Evolutionary conservation across 495 filamentous ascomycete species (phyloP), one percentile per base, ranked within the genome.

Genomic region (Penicillium cataractarum): DNA sequence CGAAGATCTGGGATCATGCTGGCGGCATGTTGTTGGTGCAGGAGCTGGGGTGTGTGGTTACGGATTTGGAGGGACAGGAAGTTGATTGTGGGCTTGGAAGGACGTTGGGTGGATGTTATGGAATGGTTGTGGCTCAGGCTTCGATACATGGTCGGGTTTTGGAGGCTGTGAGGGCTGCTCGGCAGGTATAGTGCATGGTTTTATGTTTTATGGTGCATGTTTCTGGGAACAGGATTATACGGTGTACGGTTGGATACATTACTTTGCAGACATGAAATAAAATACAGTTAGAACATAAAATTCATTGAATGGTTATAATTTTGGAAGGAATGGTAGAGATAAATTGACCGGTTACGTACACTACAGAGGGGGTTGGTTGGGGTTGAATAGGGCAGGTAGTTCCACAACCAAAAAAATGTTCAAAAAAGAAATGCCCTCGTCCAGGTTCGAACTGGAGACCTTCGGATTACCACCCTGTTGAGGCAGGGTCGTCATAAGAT

Each of bases 1-100:
- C 82, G n/a, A 87, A 88, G 71, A 78, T 89, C 17, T 91, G 89
- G 89, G 89, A 91, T 64, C 89, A 91, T 71, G 84, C 85, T 0
- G 89, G 88, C 8, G 88, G 86, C 0, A 87, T 89, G 82, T 70
- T 91, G 27, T 76, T 90, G 32, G 88, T 85, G 49, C 77, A 86
- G 71, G 89, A 91, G 65, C 73, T 86, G 2, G 89, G 89, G 0
- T 86, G 85, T 31, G 76, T 76, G 56, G 79, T 91, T 19, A 89
- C 83, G 0, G 88, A 91, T 64, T 72, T 90, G 2, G 73, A 86
- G 53, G 83, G 87, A 4, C 63, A 61, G 5, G 53, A 70, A 1
- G 76, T 82, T 17, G 72, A 80, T 57, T 80, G 76, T 63, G 68
- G 76, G n/a, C 50, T 72, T 48, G 79, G 79, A 2, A 66, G 79